These are phyloP conservation scores for Adiantum capillusveneris DNA, from an alignment of 75 land plant species.

Conservation along the genomic window DNA sequence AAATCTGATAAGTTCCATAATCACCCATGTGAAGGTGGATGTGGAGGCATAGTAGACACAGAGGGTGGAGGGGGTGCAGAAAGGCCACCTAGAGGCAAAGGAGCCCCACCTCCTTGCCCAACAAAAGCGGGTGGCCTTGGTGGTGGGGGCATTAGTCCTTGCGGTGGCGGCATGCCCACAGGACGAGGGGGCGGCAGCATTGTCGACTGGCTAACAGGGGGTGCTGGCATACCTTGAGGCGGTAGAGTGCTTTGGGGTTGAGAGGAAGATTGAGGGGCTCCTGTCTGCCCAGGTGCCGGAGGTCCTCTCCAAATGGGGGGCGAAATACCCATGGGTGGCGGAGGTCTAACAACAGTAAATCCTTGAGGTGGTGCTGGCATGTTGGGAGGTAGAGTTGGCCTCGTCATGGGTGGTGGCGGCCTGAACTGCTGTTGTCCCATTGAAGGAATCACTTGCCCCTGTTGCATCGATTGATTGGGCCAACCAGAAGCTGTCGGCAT, in stretches of 20 bases:
- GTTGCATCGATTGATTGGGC: constrained; percentile 51
- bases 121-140: too few relatives aligned
- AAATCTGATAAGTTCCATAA: too few relatives aligned
- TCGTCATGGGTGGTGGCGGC: background rate
- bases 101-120: too few relatives aligned
- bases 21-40: too few relatives aligned
- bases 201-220: constrained; percentile 9
- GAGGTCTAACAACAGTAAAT: constrained; percentile 24
- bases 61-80: too few relatives aligned
- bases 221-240: constrained; percentile 51
- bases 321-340: constrained; percentile 41
- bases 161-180: too few relatives aligned
- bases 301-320: too few relatives aligned
- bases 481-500: constrained; percentile 18
- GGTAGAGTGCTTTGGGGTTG: constrained; percentile 45
- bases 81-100: too few relatives aligned
- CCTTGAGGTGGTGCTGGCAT: constrained; percentile 64
- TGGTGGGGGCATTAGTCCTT: too few relatives aligned
- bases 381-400: constrained; percentile 9
- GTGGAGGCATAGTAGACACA: too few relatives aligned
- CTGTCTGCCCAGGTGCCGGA: constrained; percentile 2
- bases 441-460: constrained; percentile 36
- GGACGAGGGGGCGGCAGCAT: too few relatives aligned
- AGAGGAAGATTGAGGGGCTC: constrained; percentile 39
- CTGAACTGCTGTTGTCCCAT: constrained; percentile 31